Conservation (phyloP, 192 early-diverging fungal species). For the Chytriomyces sp. region DNA sequence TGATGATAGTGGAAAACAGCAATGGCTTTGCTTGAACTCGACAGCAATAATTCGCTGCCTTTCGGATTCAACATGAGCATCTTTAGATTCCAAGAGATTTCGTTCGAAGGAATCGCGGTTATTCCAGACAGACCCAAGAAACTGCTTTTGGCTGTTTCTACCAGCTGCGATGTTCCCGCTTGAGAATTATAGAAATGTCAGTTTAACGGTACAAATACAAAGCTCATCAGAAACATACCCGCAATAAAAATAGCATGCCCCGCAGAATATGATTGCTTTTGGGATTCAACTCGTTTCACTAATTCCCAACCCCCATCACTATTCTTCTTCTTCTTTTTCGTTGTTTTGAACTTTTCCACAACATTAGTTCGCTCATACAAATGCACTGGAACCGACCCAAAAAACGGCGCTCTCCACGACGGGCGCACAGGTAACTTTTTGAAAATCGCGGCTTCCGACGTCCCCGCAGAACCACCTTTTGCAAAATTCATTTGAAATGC, state of each 20-base stretch:
- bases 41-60: not conserved
- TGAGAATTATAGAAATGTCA: not conserved
- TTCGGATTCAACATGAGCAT: not conserved
- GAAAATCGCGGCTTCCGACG: not conserved
- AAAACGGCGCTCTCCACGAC: conserved; percentile 3
- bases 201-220: not conserved
- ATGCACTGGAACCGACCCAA: not conserved
- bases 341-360: not conserved
- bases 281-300: not conserved
- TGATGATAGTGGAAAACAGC: not conserved
- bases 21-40: not conserved
- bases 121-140: conserved; percentile 4
- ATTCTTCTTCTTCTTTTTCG: not conserved
- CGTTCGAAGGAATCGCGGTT: not conserved
- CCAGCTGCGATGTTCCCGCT: not conserved
- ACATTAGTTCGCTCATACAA: not conserved
- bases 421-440: not conserved
- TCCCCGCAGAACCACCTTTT: not conserved
- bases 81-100: not conserved
- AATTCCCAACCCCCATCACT: not conserved
- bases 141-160: not conserved
- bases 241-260: not conserved
- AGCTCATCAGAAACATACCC: not conserved
- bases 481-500: not conserved
- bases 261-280: not conserved